Evolutionary conservation across 192 early-diverging fungal species (phyloP), one percentile per base, ranked within the genome.

Genomic region (Gamsiella multidivaricata): DNA sequence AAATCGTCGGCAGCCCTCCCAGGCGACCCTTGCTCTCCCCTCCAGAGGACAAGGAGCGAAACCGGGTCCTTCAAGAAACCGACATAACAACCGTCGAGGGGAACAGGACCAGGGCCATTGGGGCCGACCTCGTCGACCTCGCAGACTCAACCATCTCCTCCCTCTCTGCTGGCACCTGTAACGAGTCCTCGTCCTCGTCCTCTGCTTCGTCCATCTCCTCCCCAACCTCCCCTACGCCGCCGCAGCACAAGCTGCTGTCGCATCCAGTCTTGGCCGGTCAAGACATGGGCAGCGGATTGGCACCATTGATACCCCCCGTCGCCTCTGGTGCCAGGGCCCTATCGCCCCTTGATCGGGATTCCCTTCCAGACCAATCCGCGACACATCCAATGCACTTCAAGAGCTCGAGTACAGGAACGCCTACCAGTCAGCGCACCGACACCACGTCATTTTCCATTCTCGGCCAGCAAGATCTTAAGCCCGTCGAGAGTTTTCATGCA

Each of bases 1-100:
- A 86, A 61, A 67, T 84, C 52, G 85, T 88, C 22, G 89, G 86
- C 14, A 88, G 84, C 61, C 88, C 89, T 2, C 87, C 89, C 8
- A 81, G 86, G 34, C 65, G 85, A 53, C 79, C 82, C 10, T 82
- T 87, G 18, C 51, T 83, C 11, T 87, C 88, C 11, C 81, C 83
- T 45, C 86, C 86, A 53, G 73, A 78, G 23, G 73, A 78, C 5
- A 54, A 53, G 22, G 65, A 78, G 54, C 51, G 47, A 10, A 33
- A 56, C 51, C 59, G 37, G 0, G 60, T 17, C 6, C 36, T 55
- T 22, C 63, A 47, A 34, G 58, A 61, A 18, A 49, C 12, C 11
- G 72, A 66, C 25, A 58, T 43, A 2, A 59, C 54, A 11, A 49
- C 72, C 11, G 42, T 55, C 17, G 51, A 61, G 18, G 54, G 41